These are phyloP conservation scores for Debaryomycetaceae sp. DNA, from an alignment of 1,139 yeast species.

Conservation along the genomic window DNA sequence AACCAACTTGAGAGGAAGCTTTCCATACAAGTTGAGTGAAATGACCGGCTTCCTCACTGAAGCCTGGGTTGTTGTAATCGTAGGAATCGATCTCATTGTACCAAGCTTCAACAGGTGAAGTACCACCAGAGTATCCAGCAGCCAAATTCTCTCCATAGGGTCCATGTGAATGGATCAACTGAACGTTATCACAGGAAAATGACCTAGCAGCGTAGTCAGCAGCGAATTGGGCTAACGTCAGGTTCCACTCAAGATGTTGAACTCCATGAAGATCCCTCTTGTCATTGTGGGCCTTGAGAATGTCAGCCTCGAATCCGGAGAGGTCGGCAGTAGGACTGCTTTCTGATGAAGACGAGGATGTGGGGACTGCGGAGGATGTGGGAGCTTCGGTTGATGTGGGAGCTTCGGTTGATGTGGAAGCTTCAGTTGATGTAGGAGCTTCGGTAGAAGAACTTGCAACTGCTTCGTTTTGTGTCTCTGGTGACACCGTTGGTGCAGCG, in stretches of 20 bases:
- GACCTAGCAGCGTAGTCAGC: constrained; percentile 38
- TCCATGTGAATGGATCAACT: constrained; percentile 48
- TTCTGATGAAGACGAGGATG: constrained; percentile 18
- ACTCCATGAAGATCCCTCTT: constrained; percentile 56
- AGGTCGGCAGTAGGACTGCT: constrained; percentile 17
- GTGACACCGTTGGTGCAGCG: constrained; percentile 11
- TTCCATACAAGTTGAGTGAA: constrained; percentile 74
- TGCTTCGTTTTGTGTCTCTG: constrained; percentile 4
- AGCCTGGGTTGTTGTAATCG: constrained; percentile 44
- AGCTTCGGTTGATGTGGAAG: constrained; percentile 4
- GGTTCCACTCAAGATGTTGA: constrained; percentile 46
- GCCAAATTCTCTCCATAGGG: constrained; percentile 63
- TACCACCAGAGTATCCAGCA: constrained; percentile 45
- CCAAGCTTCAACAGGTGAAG: constrained; percentile 61
- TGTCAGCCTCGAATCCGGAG: constrained; percentile 24
- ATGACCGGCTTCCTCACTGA: constrained; percentile 50
- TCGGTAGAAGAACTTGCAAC: not conserved
- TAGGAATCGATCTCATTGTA: constrained; percentile 56
- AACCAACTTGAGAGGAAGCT: constrained; percentile 51
- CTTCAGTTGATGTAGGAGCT: constrained; percentile 1
- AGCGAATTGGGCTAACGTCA: constrained; percentile 45
- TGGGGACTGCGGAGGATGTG: constrained; percentile 14
- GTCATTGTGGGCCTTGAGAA: constrained; percentile 48
- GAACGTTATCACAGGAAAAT: constrained; percentile 52
- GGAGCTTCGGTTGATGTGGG: constrained; percentile 9